Conservation (phyloP, 2,329 filamentous ascomycete species). For the Acephala macrosclerotiorum region DNA sequence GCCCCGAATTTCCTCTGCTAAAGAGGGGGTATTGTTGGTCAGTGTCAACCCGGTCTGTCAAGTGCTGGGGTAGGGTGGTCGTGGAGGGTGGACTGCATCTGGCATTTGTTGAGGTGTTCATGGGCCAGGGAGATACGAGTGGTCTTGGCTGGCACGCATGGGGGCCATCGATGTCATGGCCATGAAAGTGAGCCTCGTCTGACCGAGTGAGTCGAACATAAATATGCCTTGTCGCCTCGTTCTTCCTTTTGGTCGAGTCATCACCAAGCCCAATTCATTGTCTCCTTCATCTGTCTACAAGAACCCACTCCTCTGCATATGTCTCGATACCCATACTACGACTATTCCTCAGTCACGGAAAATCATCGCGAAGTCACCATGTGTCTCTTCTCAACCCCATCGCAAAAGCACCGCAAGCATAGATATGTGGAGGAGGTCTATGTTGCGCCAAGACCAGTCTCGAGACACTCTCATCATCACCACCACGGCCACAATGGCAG, state of each 20-base stretch:
- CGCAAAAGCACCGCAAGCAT: slow-evolving; percentile 32
- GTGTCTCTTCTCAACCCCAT: slow-evolving; percentile 39
- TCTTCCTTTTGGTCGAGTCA: slow-evolving; percentile 10
- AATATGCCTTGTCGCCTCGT: slow-evolving; percentile 19
- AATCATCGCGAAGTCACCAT: slow-evolving; percentile 27
- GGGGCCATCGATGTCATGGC: slow-evolving; percentile 15
- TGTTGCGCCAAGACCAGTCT: slow-evolving; percentile 39
- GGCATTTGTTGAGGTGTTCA: slow-evolving; percentile 17
- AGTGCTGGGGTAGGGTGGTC: slow-evolving; percentile 26
- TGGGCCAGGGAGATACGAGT: slow-evolving; percentile 9
- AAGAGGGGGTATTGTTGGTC: not conserved
- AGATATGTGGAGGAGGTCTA: slow-evolving; percentile 40
- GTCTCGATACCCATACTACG: slow-evolving; percentile 2
- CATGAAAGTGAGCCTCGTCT: slow-evolving; percentile 16
- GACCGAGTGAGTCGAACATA: slow-evolving; percentile 30
- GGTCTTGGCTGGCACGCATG: slow-evolving; percentile 23
- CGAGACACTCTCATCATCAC: slow-evolving; percentile 35
- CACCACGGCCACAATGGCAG: slow-evolving; percentile 28
- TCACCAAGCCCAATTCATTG: slow-evolving; percentile 10
- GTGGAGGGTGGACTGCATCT: slow-evolving; percentile 15
- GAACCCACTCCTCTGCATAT: not conserved
- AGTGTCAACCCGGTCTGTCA: slow-evolving; percentile 20
- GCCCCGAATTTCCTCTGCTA: slow-evolving; percentile 6
- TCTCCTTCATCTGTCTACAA: not conserved
- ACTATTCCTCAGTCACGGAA: slow-evolving; percentile 13